A percentile compares a stretch with the other conserved stretches of the same genome.
phyloP scores from a whole-genome alignment of 495 filamentous ascomycete species.

The Penicillium soppii region DNA sequence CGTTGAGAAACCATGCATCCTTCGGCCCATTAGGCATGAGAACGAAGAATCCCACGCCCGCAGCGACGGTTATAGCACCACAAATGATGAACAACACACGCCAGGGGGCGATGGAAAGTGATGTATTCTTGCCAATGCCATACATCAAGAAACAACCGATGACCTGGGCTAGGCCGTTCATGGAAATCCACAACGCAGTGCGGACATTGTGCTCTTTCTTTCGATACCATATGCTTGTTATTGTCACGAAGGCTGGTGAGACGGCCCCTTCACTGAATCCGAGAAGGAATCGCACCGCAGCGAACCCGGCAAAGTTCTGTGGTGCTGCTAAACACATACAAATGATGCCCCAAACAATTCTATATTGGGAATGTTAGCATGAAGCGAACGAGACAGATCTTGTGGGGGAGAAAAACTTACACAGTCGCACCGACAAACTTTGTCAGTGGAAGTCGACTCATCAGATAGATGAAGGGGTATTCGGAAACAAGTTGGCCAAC shows the following conservation, averaged over 20 bases:
- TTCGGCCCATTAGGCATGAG: conserved; percentile 59
- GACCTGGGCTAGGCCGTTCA: conserved; percentile 55
- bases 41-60: conserved; percentile 51
- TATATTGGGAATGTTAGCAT: conserved; percentile 3
- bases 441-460: conserved; percentile 55
- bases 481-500: conserved; percentile 52
- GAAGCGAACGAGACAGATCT: not conserved
- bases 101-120: conserved; percentile 40
- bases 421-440: conserved; percentile 27
- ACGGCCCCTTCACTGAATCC: conserved; percentile 52
- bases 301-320: conserved; percentile 44
- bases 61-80: conserved; percentile 50
- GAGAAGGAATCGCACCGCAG: conserved; percentile 48
- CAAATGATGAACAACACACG: conserved; percentile 47
- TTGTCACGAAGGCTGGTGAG: conserved; percentile 24
- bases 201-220: conserved; percentile 45
- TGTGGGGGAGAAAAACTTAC: conserved; percentile 9
- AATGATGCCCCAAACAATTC: conserved; percentile 44
- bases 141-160: conserved; percentile 56
- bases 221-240: conserved; percentile 42
- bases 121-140: conserved; percentile 47
- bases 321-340: conserved; percentile 51
- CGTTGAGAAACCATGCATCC: conserved; percentile 56
- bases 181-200: conserved; percentile 49
- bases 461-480: conserved; percentile 51